These are phyloP conservation scores for Mortierella sp. DNA, from an alignment of 371 early-diverging fungal species.

Conservation along the genomic window DNA sequence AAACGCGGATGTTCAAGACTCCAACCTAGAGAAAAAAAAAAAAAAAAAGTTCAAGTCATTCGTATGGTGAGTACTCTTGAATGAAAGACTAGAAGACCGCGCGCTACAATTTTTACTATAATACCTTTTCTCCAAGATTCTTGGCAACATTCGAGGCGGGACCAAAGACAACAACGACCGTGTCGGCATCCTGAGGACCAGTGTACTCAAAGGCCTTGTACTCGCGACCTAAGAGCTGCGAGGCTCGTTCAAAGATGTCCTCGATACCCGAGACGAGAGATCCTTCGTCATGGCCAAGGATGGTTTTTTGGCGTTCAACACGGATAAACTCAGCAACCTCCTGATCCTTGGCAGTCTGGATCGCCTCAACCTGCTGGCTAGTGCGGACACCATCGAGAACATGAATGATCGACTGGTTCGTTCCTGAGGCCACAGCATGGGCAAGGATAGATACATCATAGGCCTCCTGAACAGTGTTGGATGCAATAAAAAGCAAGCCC, in stretches of 20 bases:
- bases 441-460: slow-evolving; percentile 80
- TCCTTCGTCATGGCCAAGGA: slow-evolving; percentile 28
- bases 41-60: slow-evolving; percentile 1
- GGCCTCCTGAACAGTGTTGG: slow-evolving; percentile 81
- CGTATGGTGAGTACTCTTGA: background rate
- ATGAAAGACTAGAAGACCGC: background rate
- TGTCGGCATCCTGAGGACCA: slow-evolving; percentile 76
- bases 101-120: background rate
- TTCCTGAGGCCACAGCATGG: slow-evolving; percentile 68
- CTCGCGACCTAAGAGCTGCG: slow-evolving; percentile 56
- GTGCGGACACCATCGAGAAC: slow-evolving; percentile 75
- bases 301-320: slow-evolving; percentile 19
- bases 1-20: slow-evolving; percentile 77
- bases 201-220: slow-evolving; percentile 85
- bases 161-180: slow-evolving; percentile 80
- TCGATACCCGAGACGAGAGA: slow-evolving; percentile 57
- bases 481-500: slow-evolving; percentile 73
- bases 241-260: slow-evolving; percentile 62
- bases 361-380: slow-evolving; percentile 59
- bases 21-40: slow-evolving; percentile 61
- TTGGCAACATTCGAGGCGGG: slow-evolving; percentile 55
- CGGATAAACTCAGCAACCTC: slow-evolving; percentile 55
- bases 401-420: slow-evolving; percentile 77
- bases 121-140: slow-evolving; percentile 44
- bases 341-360: slow-evolving; percentile 58